Evolutionary conservation across 192 early-diverging fungal species (phyloP).

Genomic region (Coemansia sp.): DNA sequence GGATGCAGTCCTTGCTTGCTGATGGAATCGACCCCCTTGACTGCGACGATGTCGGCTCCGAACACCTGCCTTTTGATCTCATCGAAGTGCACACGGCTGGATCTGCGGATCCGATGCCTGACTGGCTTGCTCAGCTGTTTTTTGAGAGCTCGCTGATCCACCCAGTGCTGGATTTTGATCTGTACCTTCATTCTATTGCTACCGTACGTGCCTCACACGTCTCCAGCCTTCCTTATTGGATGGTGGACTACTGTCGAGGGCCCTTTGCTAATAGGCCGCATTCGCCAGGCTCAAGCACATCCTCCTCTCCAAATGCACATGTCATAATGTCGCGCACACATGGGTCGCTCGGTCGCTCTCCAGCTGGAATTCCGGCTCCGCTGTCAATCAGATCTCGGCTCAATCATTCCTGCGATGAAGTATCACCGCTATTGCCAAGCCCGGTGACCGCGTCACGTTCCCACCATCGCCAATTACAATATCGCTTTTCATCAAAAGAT

Average conservation of each 20-base stretch:
- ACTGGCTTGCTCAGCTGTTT: constrained; percentile 40
- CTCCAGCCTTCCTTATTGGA: constrained; percentile 37
- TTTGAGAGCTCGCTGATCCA: constrained; percentile 37
- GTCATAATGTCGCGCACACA: background rate
- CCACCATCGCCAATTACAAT: background rate
- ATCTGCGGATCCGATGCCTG: constrained; percentile 20
- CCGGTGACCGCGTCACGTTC: background rate
- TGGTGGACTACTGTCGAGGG: constrained; percentile 32
- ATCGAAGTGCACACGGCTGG: constrained; percentile 34
- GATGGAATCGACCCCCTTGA: background rate
- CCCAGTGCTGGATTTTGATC: constrained; percentile 49
- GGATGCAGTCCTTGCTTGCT: constrained; percentile 15
- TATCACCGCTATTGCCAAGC: constrained; percentile 15
- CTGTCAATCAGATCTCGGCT: background rate
- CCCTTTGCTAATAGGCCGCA: constrained; percentile 5
- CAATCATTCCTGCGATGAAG: constrained; percentile 6
- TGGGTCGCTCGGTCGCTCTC: constrained; percentile 1
- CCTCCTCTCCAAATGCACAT: constrained; percentile 1
- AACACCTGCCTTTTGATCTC: constrained; percentile 18
- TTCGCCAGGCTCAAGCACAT: background rate
- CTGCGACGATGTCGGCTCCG: background rate
- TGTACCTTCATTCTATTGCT: constrained; percentile 41
- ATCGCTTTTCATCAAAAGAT: background rate
- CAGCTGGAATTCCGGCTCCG: constrained; percentile 13
- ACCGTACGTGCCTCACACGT: constrained; percentile 9